These are phyloP conservation scores for Arachnomyces sp. DNA, from an alignment of 2,329 filamentous ascomycete genomes.

Conservation along the genomic window DNA sequence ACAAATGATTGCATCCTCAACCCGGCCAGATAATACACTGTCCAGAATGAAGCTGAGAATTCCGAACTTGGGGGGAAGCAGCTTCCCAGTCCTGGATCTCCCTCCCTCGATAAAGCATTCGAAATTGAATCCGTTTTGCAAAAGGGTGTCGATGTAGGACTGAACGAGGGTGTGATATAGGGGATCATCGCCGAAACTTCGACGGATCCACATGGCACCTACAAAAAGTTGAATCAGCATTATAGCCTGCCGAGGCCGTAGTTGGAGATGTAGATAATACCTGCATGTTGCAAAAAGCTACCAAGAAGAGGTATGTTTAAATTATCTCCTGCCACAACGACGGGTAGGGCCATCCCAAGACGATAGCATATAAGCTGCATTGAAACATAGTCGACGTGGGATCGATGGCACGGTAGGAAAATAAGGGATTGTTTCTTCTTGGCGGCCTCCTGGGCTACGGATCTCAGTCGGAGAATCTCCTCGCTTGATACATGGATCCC, in stretches of 20 bases:
- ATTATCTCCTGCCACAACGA: conserved; percentile 92
- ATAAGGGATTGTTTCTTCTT: conserved; percentile 90
- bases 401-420: conserved; percentile 88
- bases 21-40: conserved; percentile 76
- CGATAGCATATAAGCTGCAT: conserved; percentile 93
- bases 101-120: conserved; percentile 98
- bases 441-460: conserved; percentile 72
- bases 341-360: conserved; percentile 76
- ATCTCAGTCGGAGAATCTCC: conserved; percentile 74
- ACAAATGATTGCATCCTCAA: conserved; percentile 85
- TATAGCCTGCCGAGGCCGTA: background rate
- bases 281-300: conserved; percentile 86
- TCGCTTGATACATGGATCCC: conserved; percentile 90
- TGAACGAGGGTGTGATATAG: conserved; percentile 91
- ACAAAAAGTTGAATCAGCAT: conserved; percentile 12
- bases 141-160: conserved; percentile 83
- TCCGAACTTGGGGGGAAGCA: conserved; percentile 89
- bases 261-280: conserved; percentile 25
- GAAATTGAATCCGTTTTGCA: conserved; percentile 87
- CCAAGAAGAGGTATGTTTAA: conserved; percentile 89
- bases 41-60: conserved; percentile 89
- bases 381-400: conserved; percentile 93
- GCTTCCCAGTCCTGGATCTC: conserved; percentile 83
- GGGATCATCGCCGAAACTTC: conserved; percentile 85
- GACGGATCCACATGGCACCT: conserved; percentile 89